Percentiles rank a stretch among this genome's conserved stretches.
Evolutionary conservation across 768 basidiomycete genomes (phyloP).

Genomic region (Mycena latifolia): DNA sequence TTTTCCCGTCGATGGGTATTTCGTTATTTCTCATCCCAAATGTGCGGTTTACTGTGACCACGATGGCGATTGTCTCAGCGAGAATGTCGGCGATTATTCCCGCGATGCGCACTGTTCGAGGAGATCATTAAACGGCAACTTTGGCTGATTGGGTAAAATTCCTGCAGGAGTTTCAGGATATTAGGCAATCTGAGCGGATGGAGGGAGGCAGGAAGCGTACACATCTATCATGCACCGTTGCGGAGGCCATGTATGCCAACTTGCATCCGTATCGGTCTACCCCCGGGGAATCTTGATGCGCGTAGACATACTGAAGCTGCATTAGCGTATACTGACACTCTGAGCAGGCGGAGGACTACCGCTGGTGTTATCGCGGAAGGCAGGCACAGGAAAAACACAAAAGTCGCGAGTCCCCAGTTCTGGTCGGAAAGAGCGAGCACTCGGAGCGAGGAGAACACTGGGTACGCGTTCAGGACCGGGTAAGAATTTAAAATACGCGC

Average conservation of each 20-base stretch:
- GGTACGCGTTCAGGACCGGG: not conserved
- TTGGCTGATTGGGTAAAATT: not conserved
- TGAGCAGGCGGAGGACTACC: constrained; percentile 32
- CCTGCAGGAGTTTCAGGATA: not conserved
- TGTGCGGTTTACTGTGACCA: constrained; percentile 44
- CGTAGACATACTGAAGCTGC: constrained; percentile 30
- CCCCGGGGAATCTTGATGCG: constrained; percentile 26
- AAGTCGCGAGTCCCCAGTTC: constrained; percentile 40
- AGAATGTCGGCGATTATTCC: constrained; percentile 46
- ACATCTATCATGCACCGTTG: constrained; percentile 33
- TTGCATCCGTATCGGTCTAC: constrained; percentile 33
- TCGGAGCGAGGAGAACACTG: constrained; percentile 46
- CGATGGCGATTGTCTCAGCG: constrained; percentile 45
- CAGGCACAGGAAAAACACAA: constrained; percentile 43
- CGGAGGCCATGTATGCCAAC: constrained; percentile 32
- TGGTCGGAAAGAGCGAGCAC: constrained; percentile 43
- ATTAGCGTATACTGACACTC: not conserved
- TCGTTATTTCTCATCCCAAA: constrained; percentile 35
- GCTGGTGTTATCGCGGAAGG: constrained; percentile 44
- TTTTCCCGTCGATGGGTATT: constrained; percentile 34
- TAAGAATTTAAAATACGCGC: not conserved
- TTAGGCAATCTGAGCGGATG: too few relatives aligned
- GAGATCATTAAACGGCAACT: not conserved
- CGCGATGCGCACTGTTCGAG: constrained; percentile 43
- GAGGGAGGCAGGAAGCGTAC: constrained; percentile 3